These are phyloP conservation scores for Hansenula sp. DNA, from an alignment of 1,139 yeast species.

Conservation along the genomic window DNA sequence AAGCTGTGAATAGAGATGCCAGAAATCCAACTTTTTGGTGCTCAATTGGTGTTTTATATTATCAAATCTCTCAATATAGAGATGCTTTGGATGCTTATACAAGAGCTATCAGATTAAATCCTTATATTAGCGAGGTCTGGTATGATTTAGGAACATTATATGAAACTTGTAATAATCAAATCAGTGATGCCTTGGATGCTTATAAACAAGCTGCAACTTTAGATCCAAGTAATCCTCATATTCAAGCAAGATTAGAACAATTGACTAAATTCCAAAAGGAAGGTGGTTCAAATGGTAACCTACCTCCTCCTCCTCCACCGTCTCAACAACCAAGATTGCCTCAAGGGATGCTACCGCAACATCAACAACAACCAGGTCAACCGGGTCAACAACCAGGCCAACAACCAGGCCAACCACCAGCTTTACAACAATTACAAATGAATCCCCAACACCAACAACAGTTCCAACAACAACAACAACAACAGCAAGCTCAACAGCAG, in stretches of 20 bases:
- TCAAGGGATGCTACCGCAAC: conserved; percentile 50
- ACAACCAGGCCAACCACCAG: conserved; percentile 22
- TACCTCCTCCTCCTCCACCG: conserved; percentile 65
- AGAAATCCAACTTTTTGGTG: conserved; percentile 99
- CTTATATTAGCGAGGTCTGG: conserved; percentile 97
- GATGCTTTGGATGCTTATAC: conserved; percentile 98
- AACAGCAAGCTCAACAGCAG: conserved; percentile 21
- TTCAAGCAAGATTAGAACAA: conserved; percentile 87
- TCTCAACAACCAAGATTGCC: conserved; percentile 57
- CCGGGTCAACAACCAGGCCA: conserved; percentile 19
- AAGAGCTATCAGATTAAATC: conserved; percentile 90
- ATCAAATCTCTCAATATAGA: conserved; percentile 91
- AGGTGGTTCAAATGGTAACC: conserved; percentile 49
- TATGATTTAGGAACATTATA: conserved; percentile 94
- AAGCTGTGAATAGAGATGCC: conserved; percentile 94
- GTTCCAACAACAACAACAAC: conserved; percentile 19
- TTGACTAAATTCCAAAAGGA: conserved; percentile 73
- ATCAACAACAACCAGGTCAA: conserved; percentile 13
- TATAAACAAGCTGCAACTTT: conserved; percentile 93
- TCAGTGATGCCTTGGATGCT: conserved; percentile 93
- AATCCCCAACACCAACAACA: conserved; percentile 19
- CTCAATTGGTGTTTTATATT: conserved; percentile 93
- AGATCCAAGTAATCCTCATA: conserved; percentile 93
- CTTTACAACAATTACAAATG: conserved; percentile 19
- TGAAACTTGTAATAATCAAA: conserved; percentile 95